A percentile compares a stretch with the other conserved stretches of the same genome.
phyloP scores from a whole-genome alignment of 164 flowering plant species.

The Tetracentron sinense region DNA sequence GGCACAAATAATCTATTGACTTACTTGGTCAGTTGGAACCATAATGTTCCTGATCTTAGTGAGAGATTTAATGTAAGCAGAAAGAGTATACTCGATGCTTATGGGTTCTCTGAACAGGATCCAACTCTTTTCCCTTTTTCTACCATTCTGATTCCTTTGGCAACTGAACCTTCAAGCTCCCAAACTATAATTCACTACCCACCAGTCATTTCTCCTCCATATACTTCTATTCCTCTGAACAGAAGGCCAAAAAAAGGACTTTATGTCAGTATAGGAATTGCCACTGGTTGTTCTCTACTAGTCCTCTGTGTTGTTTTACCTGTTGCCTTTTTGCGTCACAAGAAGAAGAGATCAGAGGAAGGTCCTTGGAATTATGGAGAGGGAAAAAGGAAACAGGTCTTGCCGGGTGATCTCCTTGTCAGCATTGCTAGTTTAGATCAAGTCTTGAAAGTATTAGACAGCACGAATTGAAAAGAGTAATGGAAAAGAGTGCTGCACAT shows the following conservation, averaged over 20 bases:
- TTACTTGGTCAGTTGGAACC: slow-evolving; percentile 29
- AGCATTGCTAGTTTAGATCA: slow-evolving; percentile 34
- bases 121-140: slow-evolving; percentile 26
- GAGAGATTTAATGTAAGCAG: too few species aligned
- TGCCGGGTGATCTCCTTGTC: slow-evolving; percentile 29
- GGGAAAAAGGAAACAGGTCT: slow-evolving; percentile 9
- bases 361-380: neutral
- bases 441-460: slow-evolving; percentile 31
- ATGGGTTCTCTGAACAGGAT: too few species aligned
- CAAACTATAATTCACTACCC: slow-evolving; percentile 19
- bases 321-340: slow-evolving; percentile 11
- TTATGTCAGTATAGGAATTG: slow-evolving; percentile 20
- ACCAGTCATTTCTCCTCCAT: neutral
- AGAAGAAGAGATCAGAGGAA: slow-evolving; percentile 8
- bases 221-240: neutral
- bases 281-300: slow-evolving; percentile 17
- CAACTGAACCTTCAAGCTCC: slow-evolving; percentile 36
- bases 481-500: too few species aligned
- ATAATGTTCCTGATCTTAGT: too few species aligned
- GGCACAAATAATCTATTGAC: slow-evolving; percentile 47
- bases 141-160: slow-evolving; percentile 33
- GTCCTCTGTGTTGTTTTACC: slow-evolving; percentile 1
- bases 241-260: slow-evolving; percentile 13
- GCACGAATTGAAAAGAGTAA: too few species aligned
- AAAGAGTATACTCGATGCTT: slow-evolving; percentile 24